phyloP scores from a whole-genome alignment of 345 rosid species.

The Gossypium turneri region DNA sequence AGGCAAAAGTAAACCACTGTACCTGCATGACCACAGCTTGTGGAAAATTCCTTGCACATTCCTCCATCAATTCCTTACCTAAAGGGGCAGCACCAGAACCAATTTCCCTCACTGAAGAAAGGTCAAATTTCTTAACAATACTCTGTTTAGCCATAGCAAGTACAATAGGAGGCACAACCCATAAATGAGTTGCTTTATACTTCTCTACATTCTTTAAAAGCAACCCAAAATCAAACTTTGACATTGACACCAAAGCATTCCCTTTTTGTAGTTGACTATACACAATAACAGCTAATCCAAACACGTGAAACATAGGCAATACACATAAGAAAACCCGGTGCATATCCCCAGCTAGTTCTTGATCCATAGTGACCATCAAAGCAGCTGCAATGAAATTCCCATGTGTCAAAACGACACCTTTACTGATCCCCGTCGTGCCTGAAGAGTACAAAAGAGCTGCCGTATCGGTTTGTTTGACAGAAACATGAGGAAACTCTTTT shows the following conservation, averaged over 20 bases:
- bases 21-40: conserved; percentile 60
- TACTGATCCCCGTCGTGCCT: conserved; percentile 81
- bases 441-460: conserved; percentile 80
- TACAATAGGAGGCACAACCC: conserved; percentile 86
- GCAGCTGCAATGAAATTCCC: conserved; percentile 72
- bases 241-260: conserved; percentile 55
- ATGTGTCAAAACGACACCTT: conserved; percentile 82
- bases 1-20: neutral
- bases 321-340: conserved; percentile 52
- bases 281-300: conserved; percentile 48
- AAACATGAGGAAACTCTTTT: conserved; percentile 38
- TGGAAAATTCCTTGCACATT: conserved; percentile 58
- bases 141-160: conserved; percentile 75
- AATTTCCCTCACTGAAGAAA: conserved; percentile 60
- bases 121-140: conserved; percentile 52
- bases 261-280: conserved; percentile 66
- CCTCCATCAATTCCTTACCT: conserved; percentile 85
- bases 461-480: conserved; percentile 52
- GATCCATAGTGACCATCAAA: conserved; percentile 41
- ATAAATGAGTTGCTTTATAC: conserved; percentile 61
- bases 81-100: conserved; percentile 92
- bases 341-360: conserved; percentile 50
- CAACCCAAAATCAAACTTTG: conserved; percentile 55
- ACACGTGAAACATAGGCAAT: conserved; percentile 90
- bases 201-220: conserved; percentile 49